Conservation (phyloP, 148 eudicot genomes). For the Rhododendron ovatum region DNA sequence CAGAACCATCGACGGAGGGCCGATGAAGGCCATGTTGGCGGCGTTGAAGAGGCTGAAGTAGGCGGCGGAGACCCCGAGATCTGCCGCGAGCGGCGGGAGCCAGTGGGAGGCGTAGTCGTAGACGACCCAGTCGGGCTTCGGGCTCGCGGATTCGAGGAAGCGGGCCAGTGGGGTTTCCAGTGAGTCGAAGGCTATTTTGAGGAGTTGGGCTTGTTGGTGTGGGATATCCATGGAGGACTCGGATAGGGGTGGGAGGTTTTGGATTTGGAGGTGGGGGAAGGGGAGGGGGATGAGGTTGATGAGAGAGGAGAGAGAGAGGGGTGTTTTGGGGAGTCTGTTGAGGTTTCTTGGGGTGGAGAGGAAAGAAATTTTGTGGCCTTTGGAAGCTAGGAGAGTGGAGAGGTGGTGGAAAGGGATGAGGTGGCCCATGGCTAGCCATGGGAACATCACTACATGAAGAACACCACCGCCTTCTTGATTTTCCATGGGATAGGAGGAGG, state of each 20-base stretch:
- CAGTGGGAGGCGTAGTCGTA: constrained; percentile 65
- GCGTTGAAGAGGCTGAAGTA: constrained; percentile 54
- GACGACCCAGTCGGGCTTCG: constrained; percentile 58
- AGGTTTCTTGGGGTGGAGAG: constrained; percentile 67
- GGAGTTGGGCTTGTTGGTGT: constrained; percentile 29
- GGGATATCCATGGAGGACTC: constrained; percentile 75
- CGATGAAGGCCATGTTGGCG: constrained; percentile 42
- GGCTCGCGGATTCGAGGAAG: constrained; percentile 28
- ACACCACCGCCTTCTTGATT: neutral
- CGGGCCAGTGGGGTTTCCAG: constrained; percentile 16
- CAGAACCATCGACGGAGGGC: constrained; percentile 35
- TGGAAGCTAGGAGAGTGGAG: constrained; percentile 47
- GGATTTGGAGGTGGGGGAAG: constrained; percentile 31
- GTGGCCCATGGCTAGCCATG: constrained; percentile 86
- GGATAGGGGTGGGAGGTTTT: constrained; percentile 36
- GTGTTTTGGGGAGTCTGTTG: constrained; percentile 40
- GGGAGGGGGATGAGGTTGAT: constrained; percentile 33
- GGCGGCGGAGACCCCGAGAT: constrained; percentile 31
- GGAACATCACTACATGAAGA: constrained; percentile 61
- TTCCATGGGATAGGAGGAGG: constrained; percentile 4
- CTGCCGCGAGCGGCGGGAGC: constrained; percentile 41
- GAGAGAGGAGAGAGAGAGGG: constrained; percentile 23
- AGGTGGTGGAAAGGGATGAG: constrained; percentile 53
- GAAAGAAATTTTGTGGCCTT: constrained; percentile 43
- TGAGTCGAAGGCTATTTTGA: constrained; percentile 52